Percentiles rank a stretch among this genome's conserved stretches.
Conservation (phyloP, 345 rosid species). For the Rhodamnia rubescens region DNA sequence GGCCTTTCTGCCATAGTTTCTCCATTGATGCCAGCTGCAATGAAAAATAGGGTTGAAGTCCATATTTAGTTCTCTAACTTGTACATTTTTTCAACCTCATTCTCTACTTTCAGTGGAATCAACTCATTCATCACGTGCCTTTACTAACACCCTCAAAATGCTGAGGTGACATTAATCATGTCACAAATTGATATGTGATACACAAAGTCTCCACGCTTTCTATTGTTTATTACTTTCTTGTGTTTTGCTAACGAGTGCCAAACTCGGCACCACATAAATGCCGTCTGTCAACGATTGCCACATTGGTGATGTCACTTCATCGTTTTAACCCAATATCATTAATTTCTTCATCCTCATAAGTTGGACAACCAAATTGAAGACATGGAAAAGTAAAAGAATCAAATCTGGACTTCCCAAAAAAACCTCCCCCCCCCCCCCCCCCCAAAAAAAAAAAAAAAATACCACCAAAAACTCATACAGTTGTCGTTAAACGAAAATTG, state of each 20-base stretch:
- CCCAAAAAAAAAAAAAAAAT: background rate
- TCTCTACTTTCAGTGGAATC: background rate
- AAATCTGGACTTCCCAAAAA: background rate
- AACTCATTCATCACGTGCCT: background rate
- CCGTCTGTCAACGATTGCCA: background rate
- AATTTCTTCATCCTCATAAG: background rate
- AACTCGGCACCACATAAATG: background rate
- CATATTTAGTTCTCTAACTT: background rate
- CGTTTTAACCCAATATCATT: background rate
- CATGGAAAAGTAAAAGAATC: background rate
- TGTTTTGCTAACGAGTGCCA: background rate
- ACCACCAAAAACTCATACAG: background rate
- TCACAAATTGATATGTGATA: background rate
- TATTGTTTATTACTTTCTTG: background rate
- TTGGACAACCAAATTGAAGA: background rate
- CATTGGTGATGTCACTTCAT: background rate
- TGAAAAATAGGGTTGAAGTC: background rate
- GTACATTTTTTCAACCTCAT: background rate
- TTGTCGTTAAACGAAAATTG: background rate
- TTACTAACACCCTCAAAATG: background rate
- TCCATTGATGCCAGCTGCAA: conserved; percentile 35
- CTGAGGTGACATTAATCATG: background rate
- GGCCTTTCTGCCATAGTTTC: conserved; percentile 41
- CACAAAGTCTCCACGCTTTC: background rate
- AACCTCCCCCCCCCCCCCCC: background rate